Conservation (phyloP, 1,139 yeast species). For the Waltiozyma sp. region DNA sequence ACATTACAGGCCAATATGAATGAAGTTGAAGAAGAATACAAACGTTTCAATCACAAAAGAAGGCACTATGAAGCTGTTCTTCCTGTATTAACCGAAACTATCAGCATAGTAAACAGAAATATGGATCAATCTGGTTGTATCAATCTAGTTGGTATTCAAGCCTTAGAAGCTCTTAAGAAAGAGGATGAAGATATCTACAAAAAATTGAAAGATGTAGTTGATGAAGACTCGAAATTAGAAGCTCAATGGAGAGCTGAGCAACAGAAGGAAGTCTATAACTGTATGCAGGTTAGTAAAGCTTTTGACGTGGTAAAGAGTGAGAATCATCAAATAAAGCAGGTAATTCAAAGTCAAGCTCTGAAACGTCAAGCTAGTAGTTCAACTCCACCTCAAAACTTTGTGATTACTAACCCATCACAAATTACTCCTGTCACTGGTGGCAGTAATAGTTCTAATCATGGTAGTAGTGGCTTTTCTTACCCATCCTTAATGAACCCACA, state of each 20-base stretch:
- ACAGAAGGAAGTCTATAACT: slow-evolving; percentile 17
- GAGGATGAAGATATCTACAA: slow-evolving; percentile 21
- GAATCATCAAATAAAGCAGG: slow-evolving; percentile 7
- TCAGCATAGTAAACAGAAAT: slow-evolving; percentile 18
- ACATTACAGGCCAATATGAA: slow-evolving; percentile 20
- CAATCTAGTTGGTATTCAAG: slow-evolving; percentile 21
- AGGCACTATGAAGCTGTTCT: slow-evolving; percentile 21
- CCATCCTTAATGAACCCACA: not conserved
- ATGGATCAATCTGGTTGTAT: slow-evolving; percentile 25
- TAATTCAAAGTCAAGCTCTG: slow-evolving; percentile 2
- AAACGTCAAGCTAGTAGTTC: slow-evolving; percentile 2
- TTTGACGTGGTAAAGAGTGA: slow-evolving; percentile 7
- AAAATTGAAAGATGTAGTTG: slow-evolving; percentile 20
- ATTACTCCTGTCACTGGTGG: not conserved
- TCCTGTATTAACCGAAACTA: slow-evolving; percentile 18
- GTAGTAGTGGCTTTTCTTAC: not conserved
- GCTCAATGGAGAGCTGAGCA: slow-evolving; percentile 25
- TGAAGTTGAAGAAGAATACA: slow-evolving; percentile 30
- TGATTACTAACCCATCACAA: not conserved
- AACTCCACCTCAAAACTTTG: not conserved
- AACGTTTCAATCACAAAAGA: slow-evolving; percentile 19
- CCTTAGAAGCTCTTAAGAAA: slow-evolving; percentile 16
- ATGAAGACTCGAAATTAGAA: slow-evolving; percentile 22
- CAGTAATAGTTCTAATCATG: not conserved
- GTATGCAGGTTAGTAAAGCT: slow-evolving; percentile 10